Conservation (phyloP, 169 alveolate genomes). For the Cryptosporidium parvum region DNA sequence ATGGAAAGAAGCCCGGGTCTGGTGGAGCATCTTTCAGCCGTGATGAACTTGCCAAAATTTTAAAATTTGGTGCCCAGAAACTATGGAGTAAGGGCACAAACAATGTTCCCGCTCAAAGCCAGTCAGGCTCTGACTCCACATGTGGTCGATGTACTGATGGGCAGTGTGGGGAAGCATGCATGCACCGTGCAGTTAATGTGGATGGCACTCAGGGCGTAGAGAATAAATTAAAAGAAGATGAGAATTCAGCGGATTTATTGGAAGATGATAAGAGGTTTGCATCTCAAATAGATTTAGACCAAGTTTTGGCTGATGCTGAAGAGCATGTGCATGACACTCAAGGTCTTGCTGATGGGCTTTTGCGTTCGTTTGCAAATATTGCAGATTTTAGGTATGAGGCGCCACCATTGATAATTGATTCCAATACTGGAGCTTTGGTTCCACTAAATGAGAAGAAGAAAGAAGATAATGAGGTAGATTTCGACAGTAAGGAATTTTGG, state of each 20-base stretch:
- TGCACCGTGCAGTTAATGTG: constrained; percentile 14
- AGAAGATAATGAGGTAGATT: constrained; percentile 80
- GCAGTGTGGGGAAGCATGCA: constrained; percentile 58
- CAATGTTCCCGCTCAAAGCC: constrained; percentile 59
- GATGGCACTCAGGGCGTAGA: background rate
- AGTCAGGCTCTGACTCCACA: constrained; percentile 17
- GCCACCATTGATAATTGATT: constrained; percentile 80
- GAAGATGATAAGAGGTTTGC: constrained; percentile 78
- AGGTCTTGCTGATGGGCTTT: constrained; percentile 89
- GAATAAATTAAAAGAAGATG: background rate
- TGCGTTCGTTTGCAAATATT: constrained; percentile 89
- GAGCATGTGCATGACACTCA: constrained; percentile 84
- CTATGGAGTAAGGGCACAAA: constrained; percentile 85
- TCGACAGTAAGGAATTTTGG: constrained; percentile 90
- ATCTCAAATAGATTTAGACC: constrained; percentile 87
- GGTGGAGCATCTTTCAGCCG: constrained; percentile 82
- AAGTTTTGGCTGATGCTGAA: constrained; percentile 90
- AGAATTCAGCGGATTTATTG: background rate
- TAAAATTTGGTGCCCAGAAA: constrained; percentile 92
- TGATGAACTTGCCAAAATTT: constrained; percentile 90
- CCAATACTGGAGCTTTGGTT: constrained; percentile 55
- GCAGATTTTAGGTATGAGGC: constrained; percentile 92
- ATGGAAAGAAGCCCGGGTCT: constrained; percentile 51
- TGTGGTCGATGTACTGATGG: constrained; percentile 24
- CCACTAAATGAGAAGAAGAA: constrained; percentile 17